Conservation (phyloP, 2,329 filamentous ascomycete genomes). For the Claviceps sp. region DNA sequence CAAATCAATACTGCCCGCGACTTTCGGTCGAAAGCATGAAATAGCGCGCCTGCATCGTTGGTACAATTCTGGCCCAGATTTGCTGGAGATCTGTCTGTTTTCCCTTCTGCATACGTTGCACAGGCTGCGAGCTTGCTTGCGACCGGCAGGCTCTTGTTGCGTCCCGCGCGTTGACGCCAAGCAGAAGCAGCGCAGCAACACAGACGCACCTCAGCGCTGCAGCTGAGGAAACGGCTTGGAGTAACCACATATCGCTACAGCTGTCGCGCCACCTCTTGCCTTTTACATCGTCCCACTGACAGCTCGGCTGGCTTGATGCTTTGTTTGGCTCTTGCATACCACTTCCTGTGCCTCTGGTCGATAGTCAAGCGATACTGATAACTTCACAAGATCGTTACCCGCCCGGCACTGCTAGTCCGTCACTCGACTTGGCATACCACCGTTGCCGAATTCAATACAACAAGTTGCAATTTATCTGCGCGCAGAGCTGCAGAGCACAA, state of each 20-base stretch:
- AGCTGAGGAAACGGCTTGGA: slow-evolving; percentile 3
- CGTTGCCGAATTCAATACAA: slow-evolving; percentile 3
- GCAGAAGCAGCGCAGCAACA: slow-evolving; percentile 3
- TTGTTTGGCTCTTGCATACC: not conserved
- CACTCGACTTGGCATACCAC: not conserved
- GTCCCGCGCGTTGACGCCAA: slow-evolving; percentile 1
- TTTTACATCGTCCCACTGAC: slow-evolving; percentile 1
- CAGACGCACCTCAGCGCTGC: slow-evolving; percentile 3
- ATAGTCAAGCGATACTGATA: not conserved
- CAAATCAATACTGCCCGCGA: slow-evolving; percentile 17
- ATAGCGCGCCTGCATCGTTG: slow-evolving; percentile 24
- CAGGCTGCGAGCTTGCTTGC: not conserved
- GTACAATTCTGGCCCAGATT: slow-evolving; percentile 15
- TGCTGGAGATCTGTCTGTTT: slow-evolving; percentile 6
- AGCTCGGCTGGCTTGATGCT: not conserved
- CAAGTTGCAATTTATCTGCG: not conserved
- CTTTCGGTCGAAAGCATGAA: slow-evolving; percentile 27
- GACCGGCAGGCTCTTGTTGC: slow-evolving; percentile 1
- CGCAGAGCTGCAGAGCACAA: slow-evolving; percentile 12
- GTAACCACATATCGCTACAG: not conserved
- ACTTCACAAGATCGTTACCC: not conserved
- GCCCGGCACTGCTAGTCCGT: not conserved
- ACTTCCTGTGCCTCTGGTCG: not conserved
- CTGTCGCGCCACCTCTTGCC: slow-evolving; percentile 1
- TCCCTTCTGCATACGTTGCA: slow-evolving; percentile 2